Evolutionary conservation across 345 rosid genomes (phyloP), one percentile per base, ranked within the genome.

Genomic region (Aquilaria malaccensis): DNA sequence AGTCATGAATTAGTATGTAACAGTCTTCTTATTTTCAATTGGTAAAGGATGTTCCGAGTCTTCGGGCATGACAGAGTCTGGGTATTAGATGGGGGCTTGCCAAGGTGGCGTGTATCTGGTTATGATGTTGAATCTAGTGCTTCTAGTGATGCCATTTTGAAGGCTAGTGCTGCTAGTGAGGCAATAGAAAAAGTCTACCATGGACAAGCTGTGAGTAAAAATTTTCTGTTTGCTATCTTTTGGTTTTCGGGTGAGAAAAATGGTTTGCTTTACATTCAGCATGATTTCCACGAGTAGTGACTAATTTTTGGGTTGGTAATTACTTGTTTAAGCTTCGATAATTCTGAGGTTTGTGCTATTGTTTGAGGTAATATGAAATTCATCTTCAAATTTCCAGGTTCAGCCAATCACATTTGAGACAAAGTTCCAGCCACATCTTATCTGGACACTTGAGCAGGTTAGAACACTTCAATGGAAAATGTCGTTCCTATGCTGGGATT

Each of bases 61-160:
- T 95, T 91, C 77, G 98, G 98, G 56, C 99, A 95, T 74, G 77
- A 81, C 45, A 84, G 81, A 72, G 77, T 95, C 7, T 91, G 98
- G 99, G 98, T 95, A 53, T 80, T 95, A 50, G 91, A 95, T 73
- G 99, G 99, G 63, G 99, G 99, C 60, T 65, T 95, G 47, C 99
- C 97, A 37, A 88, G 89, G 75, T 95, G 99, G 99, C 96, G 96
- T 66, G 90, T 94, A 53, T 86, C 84, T 29, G 99, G 99, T 22
- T 95, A 82, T 66, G 98, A 95, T 79, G 99, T 95, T 50, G 99
- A 91, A 70, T 95, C 99, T 52, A 95, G 98, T 79, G 95, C 99
- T 67, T 95, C 99, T 32, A 60, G 96, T 74, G 96, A 91, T 74
- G 85, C 95, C 68, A 88, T 91, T 79, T 59, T 95, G 79, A 95